phyloP scores from a whole-genome alignment of 2,329 filamentous ascomycete genomes.

The Fusarium buharicum region DNA sequence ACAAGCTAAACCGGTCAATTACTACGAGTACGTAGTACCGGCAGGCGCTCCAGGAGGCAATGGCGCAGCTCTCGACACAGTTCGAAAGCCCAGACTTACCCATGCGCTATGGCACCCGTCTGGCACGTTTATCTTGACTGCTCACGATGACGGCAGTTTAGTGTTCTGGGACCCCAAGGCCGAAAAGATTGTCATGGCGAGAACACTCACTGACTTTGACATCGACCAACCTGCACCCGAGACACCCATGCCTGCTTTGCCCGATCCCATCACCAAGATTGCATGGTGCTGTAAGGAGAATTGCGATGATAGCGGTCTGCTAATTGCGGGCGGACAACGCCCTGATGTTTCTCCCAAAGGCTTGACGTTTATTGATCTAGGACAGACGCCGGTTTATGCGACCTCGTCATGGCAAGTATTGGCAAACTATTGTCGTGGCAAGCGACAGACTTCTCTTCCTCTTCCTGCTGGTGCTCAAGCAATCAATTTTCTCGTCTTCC shows the following conservation, averaged over 20 bases:
- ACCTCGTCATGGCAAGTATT: conserved; percentile 91
- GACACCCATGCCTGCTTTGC: conserved; percentile 65
- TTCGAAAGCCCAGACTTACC: conserved; percentile 78
- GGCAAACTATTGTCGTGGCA: conserved; percentile 81
- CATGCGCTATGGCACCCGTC: conserved; percentile 95
- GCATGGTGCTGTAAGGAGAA: conserved; percentile 96
- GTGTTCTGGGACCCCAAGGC: conserved; percentile 96
- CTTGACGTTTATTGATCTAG: conserved; percentile 89
- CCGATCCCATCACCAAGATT: conserved; percentile 80
- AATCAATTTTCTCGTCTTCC: conserved; percentile 83
- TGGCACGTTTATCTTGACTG: conserved; percentile 87
- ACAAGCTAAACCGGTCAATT: conserved; percentile 80
- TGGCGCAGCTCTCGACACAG: conserved; percentile 67
- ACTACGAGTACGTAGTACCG: conserved; percentile 85
- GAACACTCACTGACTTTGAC: conserved; percentile 79
- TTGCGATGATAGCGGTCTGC: conserved; percentile 88
- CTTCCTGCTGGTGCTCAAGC: conserved; percentile 82
- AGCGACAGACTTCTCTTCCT: conserved; percentile 74
- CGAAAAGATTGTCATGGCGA: conserved; percentile 82
- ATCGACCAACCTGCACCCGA: conserved; percentile 73
- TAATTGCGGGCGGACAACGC: conserved; percentile 84
- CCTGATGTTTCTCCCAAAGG: conserved; percentile 76
- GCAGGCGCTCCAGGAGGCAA: conserved; percentile 87
- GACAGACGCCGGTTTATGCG: conserved; percentile 86
- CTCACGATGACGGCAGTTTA: conserved; percentile 89